phyloP scores from a whole-genome alignment of 192 early-diverging fungal species.

The Mortierella hygrophila region DNA sequence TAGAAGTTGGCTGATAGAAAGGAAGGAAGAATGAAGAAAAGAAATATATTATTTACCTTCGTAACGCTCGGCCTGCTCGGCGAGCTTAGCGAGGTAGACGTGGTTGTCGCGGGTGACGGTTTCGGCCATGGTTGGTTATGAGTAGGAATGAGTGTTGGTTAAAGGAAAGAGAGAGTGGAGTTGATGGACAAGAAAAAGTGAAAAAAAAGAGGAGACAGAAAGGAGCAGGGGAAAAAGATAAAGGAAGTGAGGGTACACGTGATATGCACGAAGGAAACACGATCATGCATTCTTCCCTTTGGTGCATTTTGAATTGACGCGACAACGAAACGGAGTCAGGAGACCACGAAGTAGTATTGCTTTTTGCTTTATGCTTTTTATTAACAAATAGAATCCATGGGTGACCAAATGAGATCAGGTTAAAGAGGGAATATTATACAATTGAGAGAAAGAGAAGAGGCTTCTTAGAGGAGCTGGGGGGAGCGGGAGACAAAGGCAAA shows the following conservation, averaged over 20 bases:
- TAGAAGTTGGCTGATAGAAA: neutral
- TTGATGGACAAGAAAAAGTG: neutral
- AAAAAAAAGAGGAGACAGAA: neutral
- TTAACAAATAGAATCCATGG: too few species aligned
- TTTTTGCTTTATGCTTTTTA: too few species aligned
- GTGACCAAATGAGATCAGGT: neutral
- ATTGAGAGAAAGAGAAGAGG: neutral
- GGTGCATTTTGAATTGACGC: too few species aligned
- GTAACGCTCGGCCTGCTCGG: slow-evolving; percentile 97
- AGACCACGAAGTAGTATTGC: too few species aligned
- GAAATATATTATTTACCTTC: slow-evolving; percentile 72
- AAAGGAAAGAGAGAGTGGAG: neutral
- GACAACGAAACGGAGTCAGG: too few species aligned
- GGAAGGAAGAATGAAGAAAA: neutral
- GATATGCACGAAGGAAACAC: neutral
- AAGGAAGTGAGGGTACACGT: neutral
- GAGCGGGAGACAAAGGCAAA: slow-evolving; percentile 75
- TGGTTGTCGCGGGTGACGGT: slow-evolving; percentile 70
- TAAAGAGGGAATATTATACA: neutral
- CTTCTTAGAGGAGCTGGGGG: slow-evolving; percentile 28
- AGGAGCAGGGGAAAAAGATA: neutral
- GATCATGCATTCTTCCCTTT: too few species aligned
- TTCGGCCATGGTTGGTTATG: slow-evolving; percentile 18
- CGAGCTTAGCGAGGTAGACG: slow-evolving; percentile 99
- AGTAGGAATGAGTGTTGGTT: neutral